Percentiles rank a stretch among this genome's conserved stretches.
Evolutionary conservation across 495 filamentous ascomycete species (phyloP).

Genomic region (Neurospora sp.): DNA sequence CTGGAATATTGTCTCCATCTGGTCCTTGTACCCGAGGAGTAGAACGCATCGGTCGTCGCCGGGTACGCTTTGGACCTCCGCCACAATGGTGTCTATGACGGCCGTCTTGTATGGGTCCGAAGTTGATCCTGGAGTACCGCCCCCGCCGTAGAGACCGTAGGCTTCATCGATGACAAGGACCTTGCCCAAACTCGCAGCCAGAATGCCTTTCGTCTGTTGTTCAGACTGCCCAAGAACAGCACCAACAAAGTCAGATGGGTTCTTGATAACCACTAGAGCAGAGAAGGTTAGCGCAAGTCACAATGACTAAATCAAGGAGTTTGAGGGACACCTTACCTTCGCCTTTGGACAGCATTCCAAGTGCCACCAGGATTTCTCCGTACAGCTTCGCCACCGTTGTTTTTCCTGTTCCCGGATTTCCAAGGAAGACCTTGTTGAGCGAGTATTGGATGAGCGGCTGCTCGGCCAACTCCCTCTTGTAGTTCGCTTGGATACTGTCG

Average conservation of each 20-base stretch:
- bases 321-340: conserved; percentile 38
- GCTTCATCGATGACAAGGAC: conserved; percentile 72
- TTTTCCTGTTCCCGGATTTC: conserved; percentile 66
- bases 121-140: conserved; percentile 4
- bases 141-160: conserved; percentile 42
- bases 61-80: conserved; percentile 66
- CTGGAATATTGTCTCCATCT: conserved; percentile 70
- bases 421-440: conserved; percentile 64
- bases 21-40: conserved; percentile 65
- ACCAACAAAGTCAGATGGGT: conserved; percentile 66
- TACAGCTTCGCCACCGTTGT: conserved; percentile 69
- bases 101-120: conserved; percentile 52
- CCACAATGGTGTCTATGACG: conserved; percentile 71
- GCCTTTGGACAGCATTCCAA: conserved; percentile 51
- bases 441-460: conserved; percentile 44
- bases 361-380: conserved; percentile 50
- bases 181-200: conserved; percentile 56
- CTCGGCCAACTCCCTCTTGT: conserved; percentile 51
- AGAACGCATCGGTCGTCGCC: conserved; percentile 73
- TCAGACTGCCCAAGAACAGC: conserved; percentile 55
- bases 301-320: background rate
- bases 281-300: background rate
- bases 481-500: conserved; percentile 51
- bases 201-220: conserved; percentile 59
- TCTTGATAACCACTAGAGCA: conserved; percentile 47